phyloP scores from a whole-genome alignment of 1,284 basidiomycete species.

The Peniophora sp. region DNA sequence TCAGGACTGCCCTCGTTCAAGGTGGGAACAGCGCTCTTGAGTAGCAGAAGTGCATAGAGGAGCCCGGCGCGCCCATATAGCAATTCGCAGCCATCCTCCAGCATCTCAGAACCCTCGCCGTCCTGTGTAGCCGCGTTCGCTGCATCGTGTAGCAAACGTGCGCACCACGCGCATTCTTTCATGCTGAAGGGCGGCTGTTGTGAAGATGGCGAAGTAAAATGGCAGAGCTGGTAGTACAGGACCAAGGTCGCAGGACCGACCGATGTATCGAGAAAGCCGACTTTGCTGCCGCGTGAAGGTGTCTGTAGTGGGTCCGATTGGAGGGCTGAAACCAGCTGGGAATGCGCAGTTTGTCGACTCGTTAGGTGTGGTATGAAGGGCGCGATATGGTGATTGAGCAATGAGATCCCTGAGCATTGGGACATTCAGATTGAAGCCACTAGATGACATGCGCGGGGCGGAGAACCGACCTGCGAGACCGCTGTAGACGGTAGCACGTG shows the following conservation, averaged over 20 bases:
- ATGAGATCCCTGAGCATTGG: slow-evolving; percentile 2
- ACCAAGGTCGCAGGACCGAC: slow-evolving; percentile 23
- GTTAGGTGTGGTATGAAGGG: background rate
- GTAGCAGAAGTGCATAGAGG: slow-evolving; percentile 39
- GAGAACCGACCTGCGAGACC: slow-evolving; percentile 3
- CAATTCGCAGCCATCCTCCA: slow-evolving; percentile 41
- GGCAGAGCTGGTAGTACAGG: slow-evolving; percentile 18
- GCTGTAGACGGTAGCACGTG: slow-evolving; percentile 2
- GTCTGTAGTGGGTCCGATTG: slow-evolving; percentile 1
- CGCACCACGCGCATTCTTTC: slow-evolving; percentile 14
- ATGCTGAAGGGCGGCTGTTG: slow-evolving; percentile 8
- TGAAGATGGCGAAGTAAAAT: slow-evolving; percentile 9
- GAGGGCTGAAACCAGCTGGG: slow-evolving; percentile 4
- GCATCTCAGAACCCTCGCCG: slow-evolving; percentile 8
- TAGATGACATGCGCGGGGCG: background rate
- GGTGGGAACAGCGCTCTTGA: slow-evolving; percentile 21
- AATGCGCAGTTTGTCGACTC: background rate
- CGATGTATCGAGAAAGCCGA: slow-evolving; percentile 24
- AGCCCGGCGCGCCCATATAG: slow-evolving; percentile 51
- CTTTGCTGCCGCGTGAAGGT: slow-evolving; percentile 11
- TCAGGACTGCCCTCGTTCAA: background rate
- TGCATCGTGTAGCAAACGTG: slow-evolving; percentile 15
- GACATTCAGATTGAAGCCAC: too few species aligned
- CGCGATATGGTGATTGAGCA: slow-evolving; percentile 3
- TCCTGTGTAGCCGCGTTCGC: slow-evolving; percentile 15